Evolutionary conservation across 352 stramenopile species (phyloP), one percentile per base, ranked within the genome.

Genomic region (Globisporangium viniferum): DNA sequence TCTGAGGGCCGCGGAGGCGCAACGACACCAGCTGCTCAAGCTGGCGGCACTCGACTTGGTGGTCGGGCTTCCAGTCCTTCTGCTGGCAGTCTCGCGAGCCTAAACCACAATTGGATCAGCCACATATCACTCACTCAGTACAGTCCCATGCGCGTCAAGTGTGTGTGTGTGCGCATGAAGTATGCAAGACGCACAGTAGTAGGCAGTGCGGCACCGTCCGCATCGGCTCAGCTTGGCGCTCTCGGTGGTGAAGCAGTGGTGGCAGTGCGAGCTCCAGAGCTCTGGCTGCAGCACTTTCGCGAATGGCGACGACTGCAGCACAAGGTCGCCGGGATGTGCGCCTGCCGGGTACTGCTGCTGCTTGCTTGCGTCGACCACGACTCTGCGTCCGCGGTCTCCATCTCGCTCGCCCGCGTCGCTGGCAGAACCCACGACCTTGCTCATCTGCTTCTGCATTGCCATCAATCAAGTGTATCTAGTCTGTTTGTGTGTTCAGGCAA

Each of bases 51-150:
- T 94, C 86, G n/a, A 75, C 69, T 12, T 75, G 68, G 73, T 94
- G 86, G 61, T 92, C 73, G 0, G 68, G 66, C 35, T 76, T 73
- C 86, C 86, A 94, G 66, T 94, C 84, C 20, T 66, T 64, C 59
- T 82, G 71, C 57, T 94, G 86, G 62, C 86, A 94, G 5, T 27
- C 35, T 31, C 78, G 82, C 12, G 86, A 92, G 53, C 84, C 84
- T 93, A 18, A 24, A 22, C 12, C 15, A 15, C 39, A 46, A 46
- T 5, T 46, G 39, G 39, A 20, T 46, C 39, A 46, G 39, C 39
- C 39, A 46, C 39, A 20, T 46, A 15, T 20, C 12, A 46, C 3
- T 10, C 3, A 14, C 62, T n/a, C 59, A 39, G 6, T 20, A 46
- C 39, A 46, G 4, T 12, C 14, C 14, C 12, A 46, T 46, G 14